Conservation (phyloP, 306 rosid species). For the Gynostemma pentaphyllum region DNA sequence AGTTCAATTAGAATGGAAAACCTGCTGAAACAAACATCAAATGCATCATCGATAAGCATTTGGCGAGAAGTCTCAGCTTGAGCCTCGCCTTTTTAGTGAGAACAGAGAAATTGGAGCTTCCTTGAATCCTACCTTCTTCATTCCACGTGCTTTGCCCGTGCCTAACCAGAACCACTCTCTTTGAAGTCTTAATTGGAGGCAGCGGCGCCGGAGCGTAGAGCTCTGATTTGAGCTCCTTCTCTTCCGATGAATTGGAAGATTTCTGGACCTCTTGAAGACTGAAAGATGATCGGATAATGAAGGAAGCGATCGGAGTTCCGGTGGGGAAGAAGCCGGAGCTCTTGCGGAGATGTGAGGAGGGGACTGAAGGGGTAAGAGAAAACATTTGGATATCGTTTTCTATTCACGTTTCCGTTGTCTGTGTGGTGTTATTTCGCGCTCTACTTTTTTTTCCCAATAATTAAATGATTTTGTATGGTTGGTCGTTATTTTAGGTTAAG, state of each 20-base stretch:
- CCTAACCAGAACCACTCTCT: slow-evolving; percentile 83
- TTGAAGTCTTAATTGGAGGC: slow-evolving; percentile 38
- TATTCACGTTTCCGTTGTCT: neutral
- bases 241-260: slow-evolving; percentile 8
- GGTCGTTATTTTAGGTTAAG: too few species aligned
- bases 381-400: slow-evolving; percentile 17
- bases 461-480: neutral
- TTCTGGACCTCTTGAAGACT: slow-evolving; percentile 29
- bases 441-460: neutral
- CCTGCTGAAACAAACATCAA: slow-evolving; percentile 83
- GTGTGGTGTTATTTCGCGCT: neutral
- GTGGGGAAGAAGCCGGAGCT: slow-evolving; percentile 12
- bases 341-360: neutral
- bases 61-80: slow-evolving; percentile 84
- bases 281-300: slow-evolving; percentile 35
- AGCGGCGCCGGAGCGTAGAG: slow-evolving; percentile 25
- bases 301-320: neutral
- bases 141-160: slow-evolving; percentile 99
- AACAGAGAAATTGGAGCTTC: slow-evolving; percentile 76
- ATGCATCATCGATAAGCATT: slow-evolving; percentile 62
- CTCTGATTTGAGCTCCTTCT: slow-evolving; percentile 26
- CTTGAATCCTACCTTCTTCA: slow-evolving; percentile 89
- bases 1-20: slow-evolving; percentile 6
- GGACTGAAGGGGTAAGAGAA: slow-evolving; percentile 9
- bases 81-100: slow-evolving; percentile 84